Evolutionary conservation across 2,329 filamentous ascomycete genomes (phyloP), one percentile per base, ranked within the genome.

Genomic region (Esteya vermicola): DNA sequence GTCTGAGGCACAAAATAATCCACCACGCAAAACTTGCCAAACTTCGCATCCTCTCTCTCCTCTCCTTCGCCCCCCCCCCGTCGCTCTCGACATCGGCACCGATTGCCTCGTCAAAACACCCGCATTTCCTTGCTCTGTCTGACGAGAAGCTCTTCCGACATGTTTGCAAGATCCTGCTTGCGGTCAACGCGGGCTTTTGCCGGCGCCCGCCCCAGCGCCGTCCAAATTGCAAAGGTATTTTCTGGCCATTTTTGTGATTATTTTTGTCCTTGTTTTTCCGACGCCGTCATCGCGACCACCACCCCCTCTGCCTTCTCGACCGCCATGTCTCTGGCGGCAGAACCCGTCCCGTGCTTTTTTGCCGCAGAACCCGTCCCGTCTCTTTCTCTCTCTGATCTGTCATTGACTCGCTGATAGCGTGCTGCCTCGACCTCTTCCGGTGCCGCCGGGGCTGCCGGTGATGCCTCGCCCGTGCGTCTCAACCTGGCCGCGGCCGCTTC

Each of bases 161-260:
- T 96, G 89, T 79, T 95, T 75, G 82, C 85, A 70, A 83, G 86
- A 75, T 85, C 86, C 67, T 78, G 78, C 68, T 69, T 93, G 74
- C 85, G 85, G 72, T 78, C 83, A 63, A 75, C 82, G 76, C 86
- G 86, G 77, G 74, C 81, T 59, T 73, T 86, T 71, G 81, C 79
- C 70, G 72, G 78, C 64, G 75, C 80, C 57, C 72, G 78, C 69
- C 81, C 81, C 70, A 72, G 75, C 64, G 70, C 78, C 61, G 70
- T 76, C 62, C 75, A 75, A 61, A 67, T 79, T 57, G 69, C 78
- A 58, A 84, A 80, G 80, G 85, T 85, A 26, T 42, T 36, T 8
- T 16, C 19, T 13, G 25, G 8, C 25, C n/a, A n/a, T n/a, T 33
- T 32, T 12, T 10, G 23, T 25, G 18, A 13, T 27, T 20, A n/a